phyloP scores from a whole-genome alignment of 345 rosid species.

The Euphorbia peplus region DNA sequence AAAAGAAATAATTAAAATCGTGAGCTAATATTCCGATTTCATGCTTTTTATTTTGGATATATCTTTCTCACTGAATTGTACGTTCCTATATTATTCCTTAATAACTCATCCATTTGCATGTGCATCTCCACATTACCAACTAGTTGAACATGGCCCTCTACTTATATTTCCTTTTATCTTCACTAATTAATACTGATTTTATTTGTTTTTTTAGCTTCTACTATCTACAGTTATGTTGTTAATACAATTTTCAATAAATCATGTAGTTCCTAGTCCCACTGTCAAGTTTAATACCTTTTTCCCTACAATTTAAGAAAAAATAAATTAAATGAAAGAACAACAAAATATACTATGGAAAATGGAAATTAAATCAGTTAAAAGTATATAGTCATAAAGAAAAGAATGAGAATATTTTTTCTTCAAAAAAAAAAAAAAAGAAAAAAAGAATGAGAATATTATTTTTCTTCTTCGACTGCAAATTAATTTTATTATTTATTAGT shows the following conservation, averaged over 20 bases:
- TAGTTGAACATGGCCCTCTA: background rate
- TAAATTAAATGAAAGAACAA: too few species aligned
- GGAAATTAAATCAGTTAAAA: too few species aligned
- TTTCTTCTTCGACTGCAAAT: background rate
- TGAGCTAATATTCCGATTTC: background rate
- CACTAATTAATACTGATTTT: too few species aligned
- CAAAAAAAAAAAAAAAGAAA: background rate
- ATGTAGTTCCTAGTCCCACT: background rate
- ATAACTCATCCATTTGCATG: background rate
- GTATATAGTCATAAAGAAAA: background rate
- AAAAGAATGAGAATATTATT: too few species aligned
- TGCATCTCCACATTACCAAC: slow-evolving; percentile 3
- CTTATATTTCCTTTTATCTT: background rate
- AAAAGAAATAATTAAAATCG: background rate
- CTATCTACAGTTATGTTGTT: background rate
- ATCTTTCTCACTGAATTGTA: too few species aligned
- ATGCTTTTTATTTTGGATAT: background rate
- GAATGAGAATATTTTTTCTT: too few species aligned
- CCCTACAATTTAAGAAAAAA: background rate
- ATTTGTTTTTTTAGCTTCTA: too few species aligned
- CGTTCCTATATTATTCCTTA: background rate
- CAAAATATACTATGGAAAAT: background rate
- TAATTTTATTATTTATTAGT: background rate
- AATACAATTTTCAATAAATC: background rate
- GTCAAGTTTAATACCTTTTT: background rate